A percentile compares a stretch with the other conserved stretches of the same genome.
Evolutionary conservation across 148 eudicot species (phyloP).

Genomic region (Nepenthes gracilis): DNA sequence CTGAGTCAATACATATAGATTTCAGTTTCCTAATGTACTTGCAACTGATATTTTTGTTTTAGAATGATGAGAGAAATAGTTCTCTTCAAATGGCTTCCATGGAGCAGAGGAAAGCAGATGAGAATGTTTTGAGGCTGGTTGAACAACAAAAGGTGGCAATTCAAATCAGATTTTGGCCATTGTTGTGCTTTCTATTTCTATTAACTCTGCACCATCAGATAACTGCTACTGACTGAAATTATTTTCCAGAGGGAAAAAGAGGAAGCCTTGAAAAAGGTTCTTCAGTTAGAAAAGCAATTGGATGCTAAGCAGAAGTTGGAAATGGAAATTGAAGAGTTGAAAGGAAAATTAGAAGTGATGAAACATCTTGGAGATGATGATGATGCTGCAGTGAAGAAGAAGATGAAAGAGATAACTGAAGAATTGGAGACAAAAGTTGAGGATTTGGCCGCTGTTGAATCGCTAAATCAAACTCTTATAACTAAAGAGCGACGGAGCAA

Average conservation of each 20-base stretch:
- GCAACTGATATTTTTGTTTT: background rate
- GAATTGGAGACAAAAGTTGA: constrained; percentile 50
- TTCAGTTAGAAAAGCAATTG: constrained; percentile 55
- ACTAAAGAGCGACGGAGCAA: constrained; percentile 69
- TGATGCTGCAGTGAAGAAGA: constrained; percentile 56
- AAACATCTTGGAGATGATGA: constrained; percentile 72
- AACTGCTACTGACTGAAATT: constrained; percentile 8
- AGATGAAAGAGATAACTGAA: constrained; percentile 57
- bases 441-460: constrained; percentile 34
- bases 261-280: constrained; percentile 55
- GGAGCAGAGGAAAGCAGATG: constrained; percentile 75
- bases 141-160: constrained; percentile 74
- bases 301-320: constrained; percentile 73
- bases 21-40: background rate
- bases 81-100: constrained; percentile 69
- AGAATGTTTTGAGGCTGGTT: constrained; percentile 60
- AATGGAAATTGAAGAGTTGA: constrained; percentile 77
- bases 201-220: background rate
- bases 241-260: constrained; percentile 78
- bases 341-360: constrained; percentile 78
- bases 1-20: background rate
- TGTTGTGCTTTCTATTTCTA: background rate
- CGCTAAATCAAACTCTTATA: constrained; percentile 38
- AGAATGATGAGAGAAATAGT: constrained; percentile 57
- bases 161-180: background rate